Evolutionary conservation across 164 flowering plant genomes (phyloP), one percentile per base, ranked within the genome.

Genomic region (Sedum album): DNA sequence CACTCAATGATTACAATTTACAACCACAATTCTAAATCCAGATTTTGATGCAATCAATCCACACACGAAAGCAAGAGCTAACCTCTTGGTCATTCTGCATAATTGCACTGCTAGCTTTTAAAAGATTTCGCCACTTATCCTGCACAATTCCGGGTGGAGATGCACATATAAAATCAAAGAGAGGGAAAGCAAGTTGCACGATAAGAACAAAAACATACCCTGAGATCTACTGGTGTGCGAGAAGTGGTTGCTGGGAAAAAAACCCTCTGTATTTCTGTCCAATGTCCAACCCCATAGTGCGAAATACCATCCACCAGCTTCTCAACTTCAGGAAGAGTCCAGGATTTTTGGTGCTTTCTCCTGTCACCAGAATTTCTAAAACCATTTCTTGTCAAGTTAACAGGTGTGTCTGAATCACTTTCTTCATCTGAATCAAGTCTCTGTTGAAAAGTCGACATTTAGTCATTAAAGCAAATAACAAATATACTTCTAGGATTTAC

Each of bases 81-180:
- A 75, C 82, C 79, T 74, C 71, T 69, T 60, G 66, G 66, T 68
- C 70, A 25, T 67, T 77, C 15, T 66, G 61, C 36, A 70, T 69
- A 25, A 67, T 64, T 26, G 67, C 55, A 76, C 61, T 35, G 76
- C 82, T 78, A 39, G 85, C 74, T 71, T 74, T 74, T 20, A 82
- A 31, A 60, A 82, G 83, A 76, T 82, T 82, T 57, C 85, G 72
- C 85, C 85, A 82, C 69, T 82, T 82, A 71, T 82, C 85, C 85
- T 82, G 78, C 44, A 75, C n/a, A 68, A 44, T 15, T 30, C 10
- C 6, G 2, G 41, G 25, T 21, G 69, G 30, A 21, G 60, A 74
- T 72, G 18, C 14, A 38, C 48, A 31, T 28, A 35, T 31, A 42
- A 55, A 63, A 42, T 21, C 14, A 65, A 21, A 3, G 20, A 1